These are phyloP conservation scores for Aspergillus sp. DNA, from an alignment of 2,329 filamentous ascomycete genomes.

Conservation along the genomic window DNA sequence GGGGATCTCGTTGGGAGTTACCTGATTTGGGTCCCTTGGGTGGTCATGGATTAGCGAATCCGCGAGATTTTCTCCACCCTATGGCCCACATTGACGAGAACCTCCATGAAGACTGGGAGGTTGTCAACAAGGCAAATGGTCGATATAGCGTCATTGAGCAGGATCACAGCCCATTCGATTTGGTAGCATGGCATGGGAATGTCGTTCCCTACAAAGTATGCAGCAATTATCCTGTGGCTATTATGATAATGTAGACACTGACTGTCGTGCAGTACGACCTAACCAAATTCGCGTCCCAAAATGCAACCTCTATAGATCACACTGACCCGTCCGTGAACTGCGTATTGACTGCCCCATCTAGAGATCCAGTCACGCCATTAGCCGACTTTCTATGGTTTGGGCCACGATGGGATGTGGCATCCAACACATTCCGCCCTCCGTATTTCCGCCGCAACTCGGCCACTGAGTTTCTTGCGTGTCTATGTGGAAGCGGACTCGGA, in stretches of 20 bases:
- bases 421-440: constrained; percentile 70
- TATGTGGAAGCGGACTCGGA: constrained; percentile 33
- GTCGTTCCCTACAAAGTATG: constrained; percentile 59
- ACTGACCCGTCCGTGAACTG: constrained; percentile 68
- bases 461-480: constrained; percentile 55
- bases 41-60: constrained; percentile 65
- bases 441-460: constrained; percentile 73
- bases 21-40: constrained; percentile 66
- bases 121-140: constrained; percentile 63
- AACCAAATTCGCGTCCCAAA: constrained; percentile 60
- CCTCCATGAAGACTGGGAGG: constrained; percentile 53
- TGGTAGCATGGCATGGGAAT: constrained; percentile 68
- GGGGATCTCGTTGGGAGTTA: constrained; percentile 62
- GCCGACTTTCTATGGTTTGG: constrained; percentile 75
- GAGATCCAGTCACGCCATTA: constrained; percentile 61
- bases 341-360: constrained; percentile 50
- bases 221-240: neutral
- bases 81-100: constrained; percentile 58
- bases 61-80: constrained; percentile 63
- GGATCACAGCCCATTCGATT: constrained; percentile 65
- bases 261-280: constrained; percentile 44
- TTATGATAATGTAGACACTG: no score
- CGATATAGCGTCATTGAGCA: constrained; percentile 60
- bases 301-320: constrained; percentile 63
- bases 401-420: constrained; percentile 69